Evolutionary conservation across 2,329 filamentous ascomycete species (phyloP).

Genomic region (Paraphaeosphaeria minitans): DNA sequence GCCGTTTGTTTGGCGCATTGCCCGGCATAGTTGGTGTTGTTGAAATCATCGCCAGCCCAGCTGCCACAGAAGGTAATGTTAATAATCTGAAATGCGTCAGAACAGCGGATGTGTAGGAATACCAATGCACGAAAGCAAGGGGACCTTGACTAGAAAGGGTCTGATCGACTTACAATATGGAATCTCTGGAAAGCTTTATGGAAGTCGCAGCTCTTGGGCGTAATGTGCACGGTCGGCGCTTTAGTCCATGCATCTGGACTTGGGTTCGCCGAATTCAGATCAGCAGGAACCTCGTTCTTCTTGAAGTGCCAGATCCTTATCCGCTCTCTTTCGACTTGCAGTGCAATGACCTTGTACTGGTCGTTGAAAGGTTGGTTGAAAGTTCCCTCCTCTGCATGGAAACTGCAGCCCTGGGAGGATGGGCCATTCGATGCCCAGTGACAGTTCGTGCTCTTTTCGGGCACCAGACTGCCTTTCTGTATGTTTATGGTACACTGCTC

Average conservation of each 20-base stretch:
- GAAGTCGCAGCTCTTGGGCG: slow-evolving; percentile 7
- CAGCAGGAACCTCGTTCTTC: slow-evolving; percentile 2
- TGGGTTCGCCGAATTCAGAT: background rate
- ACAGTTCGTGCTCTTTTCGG: slow-evolving; percentile 1
- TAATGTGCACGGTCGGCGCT: slow-evolving; percentile 5
- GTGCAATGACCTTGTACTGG: background rate
- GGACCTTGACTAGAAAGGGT: background rate
- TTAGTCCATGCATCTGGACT: slow-evolving; percentile 8
- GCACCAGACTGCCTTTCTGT: background rate
- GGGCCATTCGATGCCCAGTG: background rate
- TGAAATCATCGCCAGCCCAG: slow-evolving; percentile 10
- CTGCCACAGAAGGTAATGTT: slow-evolving; percentile 56
- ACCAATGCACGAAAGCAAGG: background rate
- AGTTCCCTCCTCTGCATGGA: background rate
- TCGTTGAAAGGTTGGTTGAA: slow-evolving; percentile 8
- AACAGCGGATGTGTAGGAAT: background rate
- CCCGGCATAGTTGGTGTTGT: background rate
- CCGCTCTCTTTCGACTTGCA: slow-evolving; percentile 1
- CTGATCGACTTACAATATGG: background rate
- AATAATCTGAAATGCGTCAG: slow-evolving; percentile 3
- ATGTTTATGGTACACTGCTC: slow-evolving; percentile 10
- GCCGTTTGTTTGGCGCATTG: background rate
- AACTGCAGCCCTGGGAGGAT: slow-evolving; percentile 2
- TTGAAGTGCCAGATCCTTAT: slow-evolving; percentile 7
- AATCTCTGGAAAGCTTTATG: background rate